These are phyloP conservation scores for Boletus coccyginus DNA, from an alignment of 768 basidiomycete species.

Conservation along the genomic window DNA sequence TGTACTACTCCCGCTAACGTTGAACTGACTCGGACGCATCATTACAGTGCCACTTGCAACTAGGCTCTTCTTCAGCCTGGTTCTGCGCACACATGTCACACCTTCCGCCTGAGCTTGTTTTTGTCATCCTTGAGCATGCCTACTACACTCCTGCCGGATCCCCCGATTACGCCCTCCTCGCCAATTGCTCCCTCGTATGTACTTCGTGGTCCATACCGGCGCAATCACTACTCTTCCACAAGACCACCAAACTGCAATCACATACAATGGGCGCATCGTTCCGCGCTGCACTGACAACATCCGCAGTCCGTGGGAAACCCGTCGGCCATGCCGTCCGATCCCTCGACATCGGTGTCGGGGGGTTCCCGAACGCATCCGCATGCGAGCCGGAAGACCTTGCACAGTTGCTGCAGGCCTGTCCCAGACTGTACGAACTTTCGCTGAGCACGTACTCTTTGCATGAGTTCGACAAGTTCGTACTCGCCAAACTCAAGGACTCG, in stretches of 20 bases:
- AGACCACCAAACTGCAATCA: conserved; percentile 8
- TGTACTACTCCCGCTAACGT: too few species aligned
- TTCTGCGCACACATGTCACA: conserved; percentile 5
- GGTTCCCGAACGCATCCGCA: not conserved
- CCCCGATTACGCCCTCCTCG: conserved; percentile 20
- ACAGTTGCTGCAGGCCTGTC: conserved; percentile 27
- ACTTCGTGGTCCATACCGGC: conserved; percentile 27
- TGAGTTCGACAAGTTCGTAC: conserved; percentile 25
- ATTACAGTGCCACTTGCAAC: too few species aligned
- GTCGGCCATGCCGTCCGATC: conserved; percentile 20
- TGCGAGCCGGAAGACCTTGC: conserved; percentile 12
- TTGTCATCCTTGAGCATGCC: conserved; percentile 20
- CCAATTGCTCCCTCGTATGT: conserved; percentile 26
- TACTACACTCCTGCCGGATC: conserved; percentile 22
- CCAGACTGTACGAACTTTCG: conserved; percentile 34
- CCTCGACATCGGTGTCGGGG: conserved; percentile 22
- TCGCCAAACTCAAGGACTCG: conserved; percentile 24
- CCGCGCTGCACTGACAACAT: conserved; percentile 13
- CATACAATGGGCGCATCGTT: conserved; percentile 9
- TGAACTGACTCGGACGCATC: too few species aligned
- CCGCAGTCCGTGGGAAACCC: conserved; percentile 13
- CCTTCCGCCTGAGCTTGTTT: conserved; percentile 24
- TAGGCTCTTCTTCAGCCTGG: not conserved
- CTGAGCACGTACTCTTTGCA: conserved; percentile 26
- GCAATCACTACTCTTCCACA: conserved; percentile 30